These are phyloP conservation scores for Heliosperma pusillum DNA, from an alignment of 148 eudicot species.

Conservation along the genomic window DNA sequence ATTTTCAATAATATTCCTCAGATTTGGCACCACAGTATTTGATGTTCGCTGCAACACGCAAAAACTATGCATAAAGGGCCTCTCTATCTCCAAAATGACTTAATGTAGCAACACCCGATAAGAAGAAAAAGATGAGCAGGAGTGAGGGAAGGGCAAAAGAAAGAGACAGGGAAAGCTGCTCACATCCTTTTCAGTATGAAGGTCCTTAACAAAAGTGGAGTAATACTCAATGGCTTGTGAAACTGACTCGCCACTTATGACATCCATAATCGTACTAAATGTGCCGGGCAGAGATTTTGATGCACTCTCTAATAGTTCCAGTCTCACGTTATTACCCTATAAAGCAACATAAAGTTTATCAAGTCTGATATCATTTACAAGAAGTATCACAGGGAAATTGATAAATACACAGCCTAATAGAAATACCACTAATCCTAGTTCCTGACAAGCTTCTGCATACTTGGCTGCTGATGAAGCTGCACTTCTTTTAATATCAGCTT, in stretches of 20 bases:
- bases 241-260: constrained; percentile 61
- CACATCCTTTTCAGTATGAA: constrained; percentile 71
- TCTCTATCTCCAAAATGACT: constrained; percentile 6
- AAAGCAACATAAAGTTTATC: constrained; percentile 1
- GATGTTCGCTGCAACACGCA: constrained; percentile 39
- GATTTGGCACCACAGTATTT: constrained; percentile 41
- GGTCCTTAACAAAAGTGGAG: constrained; percentile 62
- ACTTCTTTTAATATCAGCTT: constrained; percentile 89
- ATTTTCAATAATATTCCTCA: constrained; percentile 53
- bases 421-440: constrained; percentile 79
- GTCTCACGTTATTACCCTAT: constrained; percentile 79
- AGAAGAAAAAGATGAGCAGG: background rate
- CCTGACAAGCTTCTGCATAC: constrained; percentile 91
- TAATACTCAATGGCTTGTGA: constrained; percentile 76
- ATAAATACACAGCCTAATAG: background rate
- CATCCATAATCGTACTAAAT: constrained; percentile 68
- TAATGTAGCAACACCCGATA: background rate
- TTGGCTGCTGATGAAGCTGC: constrained; percentile 90
- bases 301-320: constrained; percentile 85
- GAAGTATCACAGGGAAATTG: background rate
- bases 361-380: background rate
- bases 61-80: constrained; percentile 7
- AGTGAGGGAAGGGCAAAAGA: constrained; percentile 1
- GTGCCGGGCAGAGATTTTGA: constrained; percentile 66
- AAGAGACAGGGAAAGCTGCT: constrained; percentile 22